Evolutionary conservation across 306 rosid species (phyloP).

Genomic region (Hippophae rhamnoides): DNA sequence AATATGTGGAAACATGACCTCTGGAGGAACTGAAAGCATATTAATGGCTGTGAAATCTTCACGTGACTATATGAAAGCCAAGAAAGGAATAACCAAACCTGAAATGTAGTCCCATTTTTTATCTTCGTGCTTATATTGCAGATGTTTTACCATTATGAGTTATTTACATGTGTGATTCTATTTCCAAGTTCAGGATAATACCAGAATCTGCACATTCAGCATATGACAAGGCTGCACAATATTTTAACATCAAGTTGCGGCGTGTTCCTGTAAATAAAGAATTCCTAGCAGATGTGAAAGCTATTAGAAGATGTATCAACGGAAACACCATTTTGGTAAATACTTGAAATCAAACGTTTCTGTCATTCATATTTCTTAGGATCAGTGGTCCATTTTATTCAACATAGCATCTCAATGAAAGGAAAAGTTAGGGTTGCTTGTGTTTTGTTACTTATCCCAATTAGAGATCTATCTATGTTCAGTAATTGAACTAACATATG

Average conservation of each 20-base stretch:
- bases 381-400: background rate
- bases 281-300: slow-evolving; percentile 73
- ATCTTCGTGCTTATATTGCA: slow-evolving; percentile 1
- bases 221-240: slow-evolving; percentile 95
- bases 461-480: slow-evolving; percentile 19
- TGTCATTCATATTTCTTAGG: background rate
- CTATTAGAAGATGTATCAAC: slow-evolving; percentile 54
- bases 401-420: slow-evolving; percentile 1
- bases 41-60: slow-evolving; percentile 81
- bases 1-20: slow-evolving; percentile 96
- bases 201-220: slow-evolving; percentile 93
- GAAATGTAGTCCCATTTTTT: slow-evolving; percentile 58
- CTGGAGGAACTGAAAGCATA: slow-evolving; percentile 98
- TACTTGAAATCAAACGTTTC: background rate
- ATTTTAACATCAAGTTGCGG: slow-evolving; percentile 88
- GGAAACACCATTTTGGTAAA: slow-evolving; percentile 77
- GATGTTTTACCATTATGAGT: slow-evolving; percentile 11
- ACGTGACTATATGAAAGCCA: slow-evolving; percentile 85
- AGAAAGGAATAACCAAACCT: slow-evolving; percentile 69
- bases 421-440: slow-evolving; percentile 5
- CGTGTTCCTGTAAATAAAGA: slow-evolving; percentile 69
- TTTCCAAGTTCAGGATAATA: slow-evolving; percentile 56
- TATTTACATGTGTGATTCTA: slow-evolving; percentile 16
- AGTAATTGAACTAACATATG: slow-evolving; percentile 19
- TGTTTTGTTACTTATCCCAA: slow-evolving; percentile 16